Base-by-base conservation (phyloP, 805 yeast species). In the Debaryomyces prosopidis region DNA sequence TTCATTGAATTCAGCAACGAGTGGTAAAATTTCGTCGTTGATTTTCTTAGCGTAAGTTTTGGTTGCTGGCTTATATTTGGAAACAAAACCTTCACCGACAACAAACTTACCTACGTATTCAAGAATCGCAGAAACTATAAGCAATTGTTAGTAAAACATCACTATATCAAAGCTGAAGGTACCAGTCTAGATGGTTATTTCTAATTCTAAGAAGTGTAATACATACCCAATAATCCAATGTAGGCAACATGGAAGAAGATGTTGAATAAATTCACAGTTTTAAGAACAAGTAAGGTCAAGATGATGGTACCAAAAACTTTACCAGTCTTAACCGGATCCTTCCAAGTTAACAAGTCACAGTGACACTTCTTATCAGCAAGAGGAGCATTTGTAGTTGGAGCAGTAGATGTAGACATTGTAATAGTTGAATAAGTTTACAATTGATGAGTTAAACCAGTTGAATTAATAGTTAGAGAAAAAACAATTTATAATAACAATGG, bases 71-170 rank as follows among this genome's bases (percentile, higher is more conserved):
- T 79, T 84, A 75, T 86, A 82, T 57, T 83, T 80, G 49, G 90
- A 79, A 49, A 92, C 84, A 51, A 91, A 76, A 15, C 97, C 97
- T 60, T 76, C 73, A 53, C 96, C 96, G 40, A 87, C 77, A 53
- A 85, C 68, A 36, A 81, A 57, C 61, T 85, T 85, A 50, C 96
- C 86, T 46, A 76, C 74, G 60, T 84, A 87, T 73, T 91, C 97
- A 45, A 84, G 87, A 45, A 79, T 74, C 42, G 90, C 94, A 40
- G 92, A 77, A 23, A 78, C 71, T 50, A 75, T 27, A 45, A 23
- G 35, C 15, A 42, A 38, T 30, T 36, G 64, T 61, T 62, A 60
- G 65, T 59, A 61, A 23, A 7, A 7, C 9, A 10, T 23, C 26
- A 18, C 1, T 27, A 36, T 11, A 36, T 18, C 14, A n/a, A 27